Evolutionary conservation across 2,329 filamentous ascomycete species (phyloP).

Genomic region (Botrytis paeoniae): DNA sequence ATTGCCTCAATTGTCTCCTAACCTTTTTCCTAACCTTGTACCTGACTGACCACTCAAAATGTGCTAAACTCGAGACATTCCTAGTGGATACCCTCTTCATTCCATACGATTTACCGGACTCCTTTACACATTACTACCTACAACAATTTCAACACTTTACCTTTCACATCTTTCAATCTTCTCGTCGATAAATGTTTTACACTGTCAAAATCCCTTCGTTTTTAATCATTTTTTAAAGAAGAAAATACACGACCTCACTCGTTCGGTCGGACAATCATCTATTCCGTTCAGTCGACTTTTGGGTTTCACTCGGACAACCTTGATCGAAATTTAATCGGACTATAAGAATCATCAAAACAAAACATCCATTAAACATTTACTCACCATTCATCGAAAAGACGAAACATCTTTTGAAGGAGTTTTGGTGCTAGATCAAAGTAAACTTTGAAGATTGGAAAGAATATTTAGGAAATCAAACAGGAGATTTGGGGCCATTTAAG

Average conservation of each 20-base stretch:
- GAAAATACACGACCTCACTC: constrained; percentile 7
- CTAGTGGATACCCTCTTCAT: constrained; percentile 11
- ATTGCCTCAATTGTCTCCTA: constrained; percentile 1
- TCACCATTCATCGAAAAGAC: neutral
- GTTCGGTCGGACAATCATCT: constrained; percentile 7
- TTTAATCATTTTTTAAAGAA: neutral
- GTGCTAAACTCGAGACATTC: constrained; percentile 11
- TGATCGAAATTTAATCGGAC: neutral
- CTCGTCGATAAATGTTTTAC: neutral
- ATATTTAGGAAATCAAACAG: neutral
- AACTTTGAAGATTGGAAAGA: neutral
- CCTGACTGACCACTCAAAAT: constrained; percentile 3
- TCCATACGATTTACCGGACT: constrained; percentile 1
- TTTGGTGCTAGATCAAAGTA: neutral
- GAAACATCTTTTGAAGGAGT: neutral
- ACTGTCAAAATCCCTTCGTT: neutral
- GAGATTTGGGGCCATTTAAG: constrained; percentile 1
- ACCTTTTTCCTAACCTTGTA: neutral
- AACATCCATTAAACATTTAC: neutral
- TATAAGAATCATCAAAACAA: neutral
- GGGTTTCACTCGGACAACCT: neutral
- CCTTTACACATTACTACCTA: neutral
- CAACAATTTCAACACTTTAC: neutral
- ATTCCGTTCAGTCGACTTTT: neutral
- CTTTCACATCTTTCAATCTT: neutral